phyloP scores from a whole-genome alignment of 192 early-diverging fungal species.

The Coemansia sp. region DNA sequence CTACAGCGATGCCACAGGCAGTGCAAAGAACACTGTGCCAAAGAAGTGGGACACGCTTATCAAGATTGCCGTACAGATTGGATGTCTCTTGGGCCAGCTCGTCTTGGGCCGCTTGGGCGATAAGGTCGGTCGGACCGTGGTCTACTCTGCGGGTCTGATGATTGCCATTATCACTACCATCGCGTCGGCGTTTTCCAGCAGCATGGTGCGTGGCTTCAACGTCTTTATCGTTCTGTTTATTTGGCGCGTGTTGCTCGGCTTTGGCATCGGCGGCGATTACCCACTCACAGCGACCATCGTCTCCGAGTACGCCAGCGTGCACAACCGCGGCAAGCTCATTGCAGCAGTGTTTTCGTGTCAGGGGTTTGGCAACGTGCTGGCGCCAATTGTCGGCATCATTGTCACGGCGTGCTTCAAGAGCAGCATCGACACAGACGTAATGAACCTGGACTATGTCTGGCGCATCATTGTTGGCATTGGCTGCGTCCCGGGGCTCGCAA shows the following conservation, averaged over 20 bases:
- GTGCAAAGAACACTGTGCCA: slow-evolving; percentile 57
- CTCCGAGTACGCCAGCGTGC: slow-evolving; percentile 81
- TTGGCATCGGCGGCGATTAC: slow-evolving; percentile 95
- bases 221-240: slow-evolving; percentile 71
- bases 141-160: slow-evolving; percentile 86
- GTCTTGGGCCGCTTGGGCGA: slow-evolving; percentile 86
- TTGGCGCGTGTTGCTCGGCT: slow-evolving; percentile 90
- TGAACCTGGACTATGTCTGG: slow-evolving; percentile 87
- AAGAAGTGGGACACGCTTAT: slow-evolving; percentile 73
- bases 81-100: slow-evolving; percentile 91
- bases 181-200: slow-evolving; percentile 71
- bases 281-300: slow-evolving; percentile 92
- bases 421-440: slow-evolving; percentile 60
- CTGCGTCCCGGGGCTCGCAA: slow-evolving; percentile 72
- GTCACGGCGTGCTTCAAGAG: slow-evolving; percentile 68
- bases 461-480: slow-evolving; percentile 84
- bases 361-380: slow-evolving; percentile 83
- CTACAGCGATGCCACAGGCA: slow-evolving; percentile 44
- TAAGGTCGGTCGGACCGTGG: slow-evolving; percentile 81
- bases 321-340: slow-evolving; percentile 85
- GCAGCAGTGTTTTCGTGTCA: slow-evolving; percentile 91
- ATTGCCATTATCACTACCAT: slow-evolving; percentile 86
- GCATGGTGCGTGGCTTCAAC: slow-evolving; percentile 64
- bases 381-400: slow-evolving; percentile 73
- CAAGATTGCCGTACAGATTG: slow-evolving; percentile 84